Evolutionary conservation across 2,329 filamentous ascomycete species (phyloP), one percentile per base, ranked within the genome.

Genomic region (Rhexocercosporidium sp.): DNA sequence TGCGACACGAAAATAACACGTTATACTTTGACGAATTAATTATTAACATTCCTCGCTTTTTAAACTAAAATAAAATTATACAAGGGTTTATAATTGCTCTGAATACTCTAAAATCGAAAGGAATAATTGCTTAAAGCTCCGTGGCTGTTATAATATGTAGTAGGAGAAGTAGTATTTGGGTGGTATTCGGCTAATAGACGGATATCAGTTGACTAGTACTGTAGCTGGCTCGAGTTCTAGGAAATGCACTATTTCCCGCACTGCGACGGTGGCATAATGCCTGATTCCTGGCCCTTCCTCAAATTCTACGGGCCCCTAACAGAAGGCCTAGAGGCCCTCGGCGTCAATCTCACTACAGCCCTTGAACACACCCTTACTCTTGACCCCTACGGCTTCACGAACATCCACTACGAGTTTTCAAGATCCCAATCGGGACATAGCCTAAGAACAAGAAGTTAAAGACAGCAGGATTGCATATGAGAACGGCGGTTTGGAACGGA

Each of bases 161-260:
- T n/a, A n/a, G n/a, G n/a, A n/a, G n/a, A n/a, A n/a, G n/a, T n/a
- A n/a, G n/a, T n/a, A n/a, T n/a, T n/a, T n/a, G n/a, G n/a, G n/a
- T n/a, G n/a, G n/a, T n/a, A n/a, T n/a, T n/a, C n/a, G n/a, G n/a
- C n/a, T n/a, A n/a, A n/a, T n/a, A n/a, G n/a, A n/a, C n/a, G n/a
- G n/a, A n/a, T n/a, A n/a, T n/a, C n/a, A n/a, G n/a, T n/a, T n/a
- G n/a, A n/a, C n/a, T n/a, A n/a, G n/a, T n/a, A n/a, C n/a, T n/a
- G n/a, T n/a, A n/a, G n/a, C n/a, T n/a, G n/a, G n/a, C 66, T 60
- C 66, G 39, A 41, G 39, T 41, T 41, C 39, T 12, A 41, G 39
- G 39, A 41, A 41, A 41, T 41, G 3, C 3, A 41, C 39, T 41
- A 41, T 41, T 41, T 41, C 39, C 39, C 18, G 39, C 39, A 41